Percentiles rank a stretch among this genome's conserved stretches.
phyloP scores from a whole-genome alignment of 495 filamentous ascomycete genomes.

The Neohortaea acidophila region DNA sequence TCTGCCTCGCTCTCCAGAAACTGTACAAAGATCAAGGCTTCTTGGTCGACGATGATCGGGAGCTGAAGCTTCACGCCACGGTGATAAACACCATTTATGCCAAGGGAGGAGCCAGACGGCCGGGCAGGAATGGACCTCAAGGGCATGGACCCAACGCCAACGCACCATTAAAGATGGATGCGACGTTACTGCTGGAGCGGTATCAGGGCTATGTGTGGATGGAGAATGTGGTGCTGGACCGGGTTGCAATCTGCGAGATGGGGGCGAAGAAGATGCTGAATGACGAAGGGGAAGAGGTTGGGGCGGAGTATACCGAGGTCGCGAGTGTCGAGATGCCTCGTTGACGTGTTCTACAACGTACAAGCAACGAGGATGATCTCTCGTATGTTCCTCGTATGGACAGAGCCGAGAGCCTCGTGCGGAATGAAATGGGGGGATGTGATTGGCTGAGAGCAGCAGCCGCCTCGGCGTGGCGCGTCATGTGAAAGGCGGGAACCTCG shows the following conservation, averaged over 20 bases:
- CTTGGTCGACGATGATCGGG: slow-evolving; percentile 43
- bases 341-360: no score
- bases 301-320: slow-evolving; percentile 25
- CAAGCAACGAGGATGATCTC: no score
- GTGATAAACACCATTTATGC: slow-evolving; percentile 80
- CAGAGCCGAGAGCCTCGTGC: no score
- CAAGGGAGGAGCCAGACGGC: slow-evolving; percentile 20
- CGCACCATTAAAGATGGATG: slow-evolving; percentile 23
- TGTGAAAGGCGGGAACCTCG: no score
- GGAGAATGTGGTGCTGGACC: slow-evolving; percentile 23
- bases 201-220: slow-evolving; percentile 27
- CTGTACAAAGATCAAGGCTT: slow-evolving; percentile 49
- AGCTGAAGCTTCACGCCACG: slow-evolving; percentile 71
- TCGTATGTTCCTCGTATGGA: no score
- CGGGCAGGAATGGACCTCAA: slow-evolving; percentile 9
- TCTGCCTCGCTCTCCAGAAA: slow-evolving; percentile 46
- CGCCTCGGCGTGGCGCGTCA: no score
- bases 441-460: no score
- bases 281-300: slow-evolving; percentile 20
- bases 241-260: slow-evolving; percentile 29
- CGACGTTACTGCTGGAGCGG: slow-evolving; percentile 22
- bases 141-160: slow-evolving; percentile 21
- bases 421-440: no score
- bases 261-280: slow-evolving; percentile 27
- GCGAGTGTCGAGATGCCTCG: no score